Conservation (phyloP, 1,284 basidiomycete genomes). For the Sporisorium graminicola region DNA sequence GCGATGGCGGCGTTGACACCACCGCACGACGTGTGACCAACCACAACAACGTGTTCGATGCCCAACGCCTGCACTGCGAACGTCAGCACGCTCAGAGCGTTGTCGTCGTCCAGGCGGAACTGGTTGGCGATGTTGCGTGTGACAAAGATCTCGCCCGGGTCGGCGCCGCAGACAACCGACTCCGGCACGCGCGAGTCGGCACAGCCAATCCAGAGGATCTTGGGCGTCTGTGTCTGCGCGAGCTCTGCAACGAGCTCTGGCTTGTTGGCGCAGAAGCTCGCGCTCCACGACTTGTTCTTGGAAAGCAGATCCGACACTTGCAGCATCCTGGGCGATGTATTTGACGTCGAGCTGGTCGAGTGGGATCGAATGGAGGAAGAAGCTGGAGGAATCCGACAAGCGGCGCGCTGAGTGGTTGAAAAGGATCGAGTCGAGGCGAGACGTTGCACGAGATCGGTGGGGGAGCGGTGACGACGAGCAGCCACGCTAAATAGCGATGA, state of each 20-base stretch:
- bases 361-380: slow-evolving; percentile 12
- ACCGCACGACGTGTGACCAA: slow-evolving; percentile 71
- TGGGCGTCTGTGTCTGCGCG: slow-evolving; percentile 79
- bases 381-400: no score
- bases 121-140: slow-evolving; percentile 71
- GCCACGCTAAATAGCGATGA: slow-evolving; percentile 36
- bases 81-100: slow-evolving; percentile 80
- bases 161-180: slow-evolving; percentile 59
- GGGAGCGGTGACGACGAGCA: slow-evolving; percentile 31
- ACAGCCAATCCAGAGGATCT: slow-evolving; percentile 79
- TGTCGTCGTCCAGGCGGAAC: slow-evolving; percentile 83
- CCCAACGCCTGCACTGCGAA: slow-evolving; percentile 84
- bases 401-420: slow-evolving; percentile 9
- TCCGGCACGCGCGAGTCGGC: slow-evolving; percentile 73
- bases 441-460: slow-evolving; percentile 14
- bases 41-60: slow-evolving; percentile 83
- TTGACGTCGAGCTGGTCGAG: slow-evolving; percentile 16
- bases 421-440: slow-evolving; percentile 11
- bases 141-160: slow-evolving; percentile 68
- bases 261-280: slow-evolving; percentile 66
- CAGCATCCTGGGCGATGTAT: slow-evolving; percentile 24
- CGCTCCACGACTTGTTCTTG: slow-evolving; percentile 60
- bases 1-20: slow-evolving; percentile 70
- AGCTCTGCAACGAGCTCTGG: slow-evolving; percentile 77
- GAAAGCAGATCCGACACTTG: slow-evolving; percentile 33